A percentile compares a stretch with the other conserved stretches of the same genome.
Conservation (phyloP, 2,329 filamentous ascomycete genomes). For the Lasiodiplodia theobromae region DNA sequence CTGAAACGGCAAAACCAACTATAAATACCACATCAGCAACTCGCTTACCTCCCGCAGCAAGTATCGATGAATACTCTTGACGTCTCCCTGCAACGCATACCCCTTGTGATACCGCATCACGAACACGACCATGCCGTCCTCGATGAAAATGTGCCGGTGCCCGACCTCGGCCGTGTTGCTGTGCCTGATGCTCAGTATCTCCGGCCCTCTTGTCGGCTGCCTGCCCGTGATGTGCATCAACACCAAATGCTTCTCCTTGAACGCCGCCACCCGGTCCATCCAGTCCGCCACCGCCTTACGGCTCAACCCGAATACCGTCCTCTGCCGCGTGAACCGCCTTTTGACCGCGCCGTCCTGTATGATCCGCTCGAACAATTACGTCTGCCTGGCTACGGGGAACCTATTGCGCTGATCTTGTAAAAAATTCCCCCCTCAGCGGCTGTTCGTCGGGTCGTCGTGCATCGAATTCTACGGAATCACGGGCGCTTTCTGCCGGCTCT, state of each 20-base stretch:
- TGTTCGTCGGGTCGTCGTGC: constrained; percentile 30
- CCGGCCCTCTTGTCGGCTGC: constrained; percentile 32
- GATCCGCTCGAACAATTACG: not conserved
- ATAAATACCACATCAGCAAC: constrained; percentile 35
- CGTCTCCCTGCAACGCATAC: constrained; percentile 32
- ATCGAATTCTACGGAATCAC: constrained; percentile 27
- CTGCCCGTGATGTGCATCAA: constrained; percentile 35
- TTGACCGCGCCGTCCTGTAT: not conserved
- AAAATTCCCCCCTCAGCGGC: constrained; percentile 31
- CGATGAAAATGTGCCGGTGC: constrained; percentile 34
- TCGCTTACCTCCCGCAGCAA: constrained; percentile 38
- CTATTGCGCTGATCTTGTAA: constrained; percentile 31
- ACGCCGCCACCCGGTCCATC: constrained; percentile 1
- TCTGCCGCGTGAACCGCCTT: not conserved
- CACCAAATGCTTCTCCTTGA: constrained; percentile 35
- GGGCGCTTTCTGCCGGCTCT: not conserved
- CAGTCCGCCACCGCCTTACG: not conserved
- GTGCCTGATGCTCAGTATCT: constrained; percentile 35
- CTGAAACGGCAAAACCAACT: constrained; percentile 34
- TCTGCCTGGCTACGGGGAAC: not conserved
- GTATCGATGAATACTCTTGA: constrained; percentile 40
- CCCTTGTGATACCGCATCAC: constrained; percentile 37
- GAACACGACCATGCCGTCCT: constrained; percentile 36
- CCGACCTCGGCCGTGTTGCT: constrained; percentile 32
- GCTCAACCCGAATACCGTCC: not conserved